Conservation (phyloP, 139 green algal species). For the Chlorella sorokiniana region DNA sequence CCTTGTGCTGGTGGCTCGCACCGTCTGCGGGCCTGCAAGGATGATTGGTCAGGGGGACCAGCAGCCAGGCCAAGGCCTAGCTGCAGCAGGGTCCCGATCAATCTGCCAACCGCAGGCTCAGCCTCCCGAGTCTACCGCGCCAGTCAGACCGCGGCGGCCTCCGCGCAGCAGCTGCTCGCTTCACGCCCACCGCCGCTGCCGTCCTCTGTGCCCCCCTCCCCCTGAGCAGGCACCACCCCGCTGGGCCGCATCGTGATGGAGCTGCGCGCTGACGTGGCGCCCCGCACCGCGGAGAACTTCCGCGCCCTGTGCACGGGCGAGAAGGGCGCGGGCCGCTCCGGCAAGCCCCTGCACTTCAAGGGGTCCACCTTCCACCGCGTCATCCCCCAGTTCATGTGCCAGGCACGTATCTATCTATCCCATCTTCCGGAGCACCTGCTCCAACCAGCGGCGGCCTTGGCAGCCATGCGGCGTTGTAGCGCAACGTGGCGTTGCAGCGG, state of each 20-base stretch:
- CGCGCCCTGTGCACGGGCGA: constrained; percentile 89
- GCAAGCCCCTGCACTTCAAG: constrained; percentile 89
- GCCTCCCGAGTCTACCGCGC: background rate
- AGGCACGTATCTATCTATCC: background rate
- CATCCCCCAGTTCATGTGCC: constrained; percentile 72
- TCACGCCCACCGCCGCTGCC: background rate
- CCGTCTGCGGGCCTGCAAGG: too few species aligned
- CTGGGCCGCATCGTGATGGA: constrained; percentile 79
- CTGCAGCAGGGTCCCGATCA: background rate
- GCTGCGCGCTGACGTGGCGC: constrained; percentile 78
- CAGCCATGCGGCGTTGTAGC: too few species aligned
- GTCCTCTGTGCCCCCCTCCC: constrained; percentile 60
- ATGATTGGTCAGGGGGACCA: too few species aligned
- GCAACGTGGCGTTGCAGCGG: background rate
- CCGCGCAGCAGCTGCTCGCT: background rate
- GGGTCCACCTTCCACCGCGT: constrained; percentile 87
- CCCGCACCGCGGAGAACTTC: constrained; percentile 84
- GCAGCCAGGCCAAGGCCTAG: too few species aligned
- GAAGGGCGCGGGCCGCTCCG: constrained; percentile 72
- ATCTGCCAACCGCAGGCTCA: background rate
- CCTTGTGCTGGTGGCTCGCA: too few species aligned
- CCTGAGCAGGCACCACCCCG: constrained; percentile 48
- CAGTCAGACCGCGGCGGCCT: too few species aligned
- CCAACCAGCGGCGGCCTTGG: too few species aligned
- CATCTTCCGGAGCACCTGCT: background rate